Conservation (phyloP, 768 basidiomycete species). For the Harrya chromipes region DNA sequence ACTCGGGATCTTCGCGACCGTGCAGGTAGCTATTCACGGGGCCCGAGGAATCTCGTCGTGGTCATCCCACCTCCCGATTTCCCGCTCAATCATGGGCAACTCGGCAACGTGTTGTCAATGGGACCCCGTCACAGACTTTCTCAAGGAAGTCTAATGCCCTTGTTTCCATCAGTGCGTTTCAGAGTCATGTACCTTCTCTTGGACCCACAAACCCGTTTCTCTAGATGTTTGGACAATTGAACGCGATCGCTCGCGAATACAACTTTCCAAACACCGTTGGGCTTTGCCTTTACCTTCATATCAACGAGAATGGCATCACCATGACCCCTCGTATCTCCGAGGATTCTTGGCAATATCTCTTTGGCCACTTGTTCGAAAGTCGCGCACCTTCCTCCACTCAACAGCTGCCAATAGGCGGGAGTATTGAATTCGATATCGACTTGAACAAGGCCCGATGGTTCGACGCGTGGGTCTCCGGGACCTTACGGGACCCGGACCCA, state of each 20-base stretch:
- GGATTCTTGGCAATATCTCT: constrained; percentile 72
- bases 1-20: constrained; percentile 45
- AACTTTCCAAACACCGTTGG: constrained; percentile 75
- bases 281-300: constrained; percentile 75
- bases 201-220: not conserved
- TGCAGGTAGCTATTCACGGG: constrained; percentile 27
- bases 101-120: constrained; percentile 54
- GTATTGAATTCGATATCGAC: constrained; percentile 88
- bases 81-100: constrained; percentile 53
- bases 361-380: constrained; percentile 57
- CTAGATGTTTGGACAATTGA: constrained; percentile 74
- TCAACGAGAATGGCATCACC: constrained; percentile 51
- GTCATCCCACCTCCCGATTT: constrained; percentile 63
- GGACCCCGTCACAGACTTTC: constrained; percentile 60
- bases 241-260: constrained; percentile 78
- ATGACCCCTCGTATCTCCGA: constrained; percentile 74
- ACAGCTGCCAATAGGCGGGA: constrained; percentile 65
- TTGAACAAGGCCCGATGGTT: constrained; percentile 74
- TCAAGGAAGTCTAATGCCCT: constrained; percentile 71
- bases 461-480: constrained; percentile 62
- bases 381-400: constrained; percentile 30
- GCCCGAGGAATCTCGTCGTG: constrained; percentile 56
- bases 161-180: constrained; percentile 61
- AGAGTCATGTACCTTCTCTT: not conserved
- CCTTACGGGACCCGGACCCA: constrained; percentile 40